These are phyloP conservation scores for Xylaria nigripes DNA, from an alignment of 495 filamentous ascomycete species.

Conservation along the genomic window DNA sequence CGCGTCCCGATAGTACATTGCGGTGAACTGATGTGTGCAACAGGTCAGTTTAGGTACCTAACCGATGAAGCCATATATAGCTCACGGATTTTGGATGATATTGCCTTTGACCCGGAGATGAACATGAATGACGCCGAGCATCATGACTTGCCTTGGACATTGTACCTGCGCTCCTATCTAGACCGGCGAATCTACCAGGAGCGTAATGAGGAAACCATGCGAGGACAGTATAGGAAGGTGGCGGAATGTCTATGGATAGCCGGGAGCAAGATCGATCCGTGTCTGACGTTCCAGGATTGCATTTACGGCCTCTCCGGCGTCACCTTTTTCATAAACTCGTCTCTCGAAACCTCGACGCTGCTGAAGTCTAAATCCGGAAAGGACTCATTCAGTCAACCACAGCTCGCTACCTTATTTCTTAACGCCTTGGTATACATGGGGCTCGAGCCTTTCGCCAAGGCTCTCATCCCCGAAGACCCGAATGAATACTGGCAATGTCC, in stretches of 20 bases:
- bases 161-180: conserved; percentile 7
- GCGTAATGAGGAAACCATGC: conserved; percentile 6
- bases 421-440: conserved; percentile 12
- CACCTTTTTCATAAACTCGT: conserved; percentile 11
- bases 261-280: conserved; percentile 9
- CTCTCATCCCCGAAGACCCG: conserved; percentile 9
- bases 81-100: conserved; percentile 7
- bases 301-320: conserved; percentile 5
- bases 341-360: conserved; percentile 5
- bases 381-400: conserved; percentile 7
- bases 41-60: conserved; percentile 7
- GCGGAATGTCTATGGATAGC: conserved; percentile 8
- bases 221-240: conserved; percentile 12
- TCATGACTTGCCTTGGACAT: conserved; percentile 9
- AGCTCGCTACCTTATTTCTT: conserved; percentile 11
- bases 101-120: conserved; percentile 8
- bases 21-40: background rate
- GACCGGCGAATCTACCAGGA: conserved; percentile 10
- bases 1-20: background rate
- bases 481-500: conserved; percentile 13
- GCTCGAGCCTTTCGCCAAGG: conserved; percentile 10
- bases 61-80: conserved; percentile 13
- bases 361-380: conserved; percentile 7
- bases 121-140: conserved; percentile 5
- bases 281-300: conserved; percentile 5